Base-by-base conservation (phyloP, 805 yeast genomes). In the Candida wancherniae region DNA sequence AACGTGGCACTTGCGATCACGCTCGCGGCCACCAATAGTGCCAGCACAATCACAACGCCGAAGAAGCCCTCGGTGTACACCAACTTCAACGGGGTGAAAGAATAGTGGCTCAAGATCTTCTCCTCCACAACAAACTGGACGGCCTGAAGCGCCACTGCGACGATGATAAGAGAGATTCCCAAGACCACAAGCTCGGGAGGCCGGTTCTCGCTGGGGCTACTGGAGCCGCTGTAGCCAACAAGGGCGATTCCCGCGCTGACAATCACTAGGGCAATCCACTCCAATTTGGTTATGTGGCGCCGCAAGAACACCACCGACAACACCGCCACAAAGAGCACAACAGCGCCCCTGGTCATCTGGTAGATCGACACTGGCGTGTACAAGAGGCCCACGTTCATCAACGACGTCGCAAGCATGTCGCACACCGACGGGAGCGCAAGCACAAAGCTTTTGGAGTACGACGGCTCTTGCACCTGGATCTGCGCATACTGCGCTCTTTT, bases 331-430 rank as follows among this genome's bases (percentile, higher is more conserved):
- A 81, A 82, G 24, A 84, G 57, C 24, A 84, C 84, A 24, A 82
- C 60, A 0, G 86, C 73, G 3, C 94, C 92, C 42, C 94, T 63
- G n/a, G 82, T 77, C 94, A 84, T 84, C 53, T 84, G 94, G 54
- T 82, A 84, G 29, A 83, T 71, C 1, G 87, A 80, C 6, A 83
- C 92, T 0, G 92, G 90, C 1, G 79, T 77, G 54, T 76, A 77
- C 15, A 81, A 53, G 38, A 84, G 63, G 0, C 92, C 92, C n/a
- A 82, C 52, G 45, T 83, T 80, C 76, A 83, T 69, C 42, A 84
- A 56, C 0, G 92, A 83, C 1, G 94, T 84, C 3, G 80, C 90
- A 21, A 69, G 46, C 28, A 83, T 64, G 53, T 84, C 94, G 55
- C 87, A 80, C 6, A 71, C 49, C 1, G 92, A 74, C 1, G 92